Percentiles rank a stretch among this genome's conserved stretches.
Evolutionary conservation across 345 rosid genomes (phyloP).

Genomic region (Dimocarpus longan): DNA sequence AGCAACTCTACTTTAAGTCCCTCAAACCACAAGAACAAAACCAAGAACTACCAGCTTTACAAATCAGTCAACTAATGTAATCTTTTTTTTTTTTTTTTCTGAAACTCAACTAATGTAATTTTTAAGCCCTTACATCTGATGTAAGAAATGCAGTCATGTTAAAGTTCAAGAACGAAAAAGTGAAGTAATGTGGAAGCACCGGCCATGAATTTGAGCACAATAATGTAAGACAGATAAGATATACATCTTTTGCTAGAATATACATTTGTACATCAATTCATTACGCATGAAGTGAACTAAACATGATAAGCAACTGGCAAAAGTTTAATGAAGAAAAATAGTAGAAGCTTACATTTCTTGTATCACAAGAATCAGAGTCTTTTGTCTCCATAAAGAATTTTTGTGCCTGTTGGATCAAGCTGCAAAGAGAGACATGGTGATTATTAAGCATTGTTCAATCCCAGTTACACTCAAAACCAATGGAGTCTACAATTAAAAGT

Average conservation of each 20-base stretch:
- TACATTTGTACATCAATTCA: neutral
- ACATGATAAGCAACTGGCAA: slow-evolving; percentile 12
- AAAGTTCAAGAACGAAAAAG: neutral
- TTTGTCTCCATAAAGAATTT: slow-evolving; percentile 60
- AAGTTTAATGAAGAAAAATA: slow-evolving; percentile 4
- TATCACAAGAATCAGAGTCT: slow-evolving; percentile 56
- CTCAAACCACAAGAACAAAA: neutral
- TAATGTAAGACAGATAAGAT: neutral
- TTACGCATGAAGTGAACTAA: neutral
- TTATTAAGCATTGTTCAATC: slow-evolving; percentile 14
- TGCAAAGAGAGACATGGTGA: slow-evolving; percentile 34
- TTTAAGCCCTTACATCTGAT: neutral
- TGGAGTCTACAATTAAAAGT: neutral
- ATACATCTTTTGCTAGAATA: neutral
- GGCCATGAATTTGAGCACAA: neutral
- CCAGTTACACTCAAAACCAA: slow-evolving; percentile 14
- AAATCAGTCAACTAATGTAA: neutral
- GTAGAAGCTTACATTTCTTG: slow-evolving; percentile 64
- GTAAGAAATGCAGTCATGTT: neutral
- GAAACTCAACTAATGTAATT: neutral
- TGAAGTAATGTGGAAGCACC: slow-evolving; percentile 15
- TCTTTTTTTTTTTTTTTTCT: neutral
- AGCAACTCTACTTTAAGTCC: neutral
- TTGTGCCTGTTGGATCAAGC: slow-evolving; percentile 76
- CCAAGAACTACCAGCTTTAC: neutral